These are phyloP conservation scores for Pseudevernia furfuracea DNA, from an alignment of 495 filamentous ascomycete species.

Conservation along the genomic window DNA sequence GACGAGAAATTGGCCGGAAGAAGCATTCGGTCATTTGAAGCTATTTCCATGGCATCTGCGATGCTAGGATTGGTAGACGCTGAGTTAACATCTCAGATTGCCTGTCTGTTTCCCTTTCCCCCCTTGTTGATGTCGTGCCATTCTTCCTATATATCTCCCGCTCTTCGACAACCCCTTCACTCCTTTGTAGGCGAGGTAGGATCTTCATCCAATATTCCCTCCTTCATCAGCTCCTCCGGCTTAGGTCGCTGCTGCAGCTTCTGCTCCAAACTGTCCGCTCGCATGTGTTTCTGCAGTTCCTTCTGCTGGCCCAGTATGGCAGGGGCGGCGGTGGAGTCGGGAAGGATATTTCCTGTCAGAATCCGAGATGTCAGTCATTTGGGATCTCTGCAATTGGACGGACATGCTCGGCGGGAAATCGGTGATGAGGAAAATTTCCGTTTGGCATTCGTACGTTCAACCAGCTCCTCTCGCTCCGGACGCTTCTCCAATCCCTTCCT, in stretches of 20 bases:
- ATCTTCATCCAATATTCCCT: constrained; percentile 64
- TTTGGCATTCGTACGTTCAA: constrained; percentile 77
- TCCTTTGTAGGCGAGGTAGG: constrained; percentile 26
- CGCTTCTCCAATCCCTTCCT: constrained; percentile 60
- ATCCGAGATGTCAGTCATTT: background rate
- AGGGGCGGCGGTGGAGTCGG: constrained; percentile 64
- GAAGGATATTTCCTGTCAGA: constrained; percentile 70
- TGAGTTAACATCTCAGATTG: background rate
- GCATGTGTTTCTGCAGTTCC: constrained; percentile 79
- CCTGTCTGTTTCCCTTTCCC: background rate
- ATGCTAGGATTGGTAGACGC: background rate
- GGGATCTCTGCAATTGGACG: background rate
- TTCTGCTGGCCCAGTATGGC: constrained; percentile 67
- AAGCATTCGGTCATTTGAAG: background rate
- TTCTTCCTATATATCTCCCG: background rate
- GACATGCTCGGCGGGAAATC: no score
- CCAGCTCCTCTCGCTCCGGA: constrained; percentile 55
- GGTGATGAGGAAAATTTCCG: no score
- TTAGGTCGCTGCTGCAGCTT: constrained; percentile 68
- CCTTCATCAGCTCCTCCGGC: constrained; percentile 64
- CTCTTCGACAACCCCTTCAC: background rate
- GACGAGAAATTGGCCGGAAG: background rate
- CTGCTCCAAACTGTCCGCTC: constrained; percentile 73
- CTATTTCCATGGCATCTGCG: background rate
- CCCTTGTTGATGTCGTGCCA: background rate